Evolutionary conservation across 805 yeast genomes (phyloP).

Genomic region (Barnettozyma californica): DNA sequence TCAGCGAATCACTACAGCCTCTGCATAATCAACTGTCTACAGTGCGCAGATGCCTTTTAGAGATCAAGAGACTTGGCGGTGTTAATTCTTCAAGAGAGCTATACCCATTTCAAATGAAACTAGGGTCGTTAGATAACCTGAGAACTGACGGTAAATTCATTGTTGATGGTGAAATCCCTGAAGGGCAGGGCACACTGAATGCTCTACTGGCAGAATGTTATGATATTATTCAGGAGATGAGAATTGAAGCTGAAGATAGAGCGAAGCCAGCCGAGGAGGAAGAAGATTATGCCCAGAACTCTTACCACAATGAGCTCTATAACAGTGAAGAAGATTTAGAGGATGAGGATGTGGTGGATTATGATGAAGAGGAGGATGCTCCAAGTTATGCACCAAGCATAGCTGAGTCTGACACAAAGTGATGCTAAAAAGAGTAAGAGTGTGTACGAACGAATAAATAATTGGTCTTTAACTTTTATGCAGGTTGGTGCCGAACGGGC

Average conservation of each 20-base stretch:
- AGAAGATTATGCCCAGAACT: constrained; percentile 21
- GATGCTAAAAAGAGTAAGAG: neutral
- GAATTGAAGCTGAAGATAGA: constrained; percentile 70
- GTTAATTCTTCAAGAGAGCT: constrained; percentile 81
- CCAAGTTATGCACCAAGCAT: constrained; percentile 24
- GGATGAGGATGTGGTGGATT: constrained; percentile 18
- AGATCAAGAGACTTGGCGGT: constrained; percentile 90
- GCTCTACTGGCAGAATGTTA: constrained; percentile 91
- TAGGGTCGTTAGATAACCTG: constrained; percentile 82
- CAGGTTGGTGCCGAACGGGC: no score
- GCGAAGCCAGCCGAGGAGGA: constrained; percentile 24
- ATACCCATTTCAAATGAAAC: constrained; percentile 93
- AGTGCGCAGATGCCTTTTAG: constrained; percentile 83
- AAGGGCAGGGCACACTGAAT: constrained; percentile 95
- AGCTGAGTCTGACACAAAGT: constrained; percentile 8
- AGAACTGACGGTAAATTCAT: constrained; percentile 90
- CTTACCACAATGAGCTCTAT: constrained; percentile 17
- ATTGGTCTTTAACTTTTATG: neutral
- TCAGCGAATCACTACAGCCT: constrained; percentile 88
- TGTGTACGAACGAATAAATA: neutral
- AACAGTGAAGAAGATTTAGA: constrained; percentile 31
- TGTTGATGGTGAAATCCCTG: constrained; percentile 86
- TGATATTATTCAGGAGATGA: constrained; percentile 86
- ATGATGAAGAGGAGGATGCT: constrained; percentile 29
- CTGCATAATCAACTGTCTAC: constrained; percentile 91